These are phyloP conservation scores for Haplosporangium sp. DNA, from an alignment of 371 early-diverging fungal species.

Conservation along the genomic window DNA sequence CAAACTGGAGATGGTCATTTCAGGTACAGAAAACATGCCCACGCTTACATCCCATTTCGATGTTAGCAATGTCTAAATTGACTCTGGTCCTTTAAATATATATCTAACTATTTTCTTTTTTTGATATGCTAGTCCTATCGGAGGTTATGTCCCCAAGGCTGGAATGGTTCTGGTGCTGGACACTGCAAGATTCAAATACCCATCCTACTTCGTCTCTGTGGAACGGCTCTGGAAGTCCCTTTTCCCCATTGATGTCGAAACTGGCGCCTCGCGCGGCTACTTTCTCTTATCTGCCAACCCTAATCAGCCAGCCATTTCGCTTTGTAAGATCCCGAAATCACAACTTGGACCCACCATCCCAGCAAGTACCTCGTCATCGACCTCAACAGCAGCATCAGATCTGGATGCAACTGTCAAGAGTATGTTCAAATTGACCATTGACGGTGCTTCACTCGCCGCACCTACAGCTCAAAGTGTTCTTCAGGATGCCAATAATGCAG, in stretches of 20 bases:
- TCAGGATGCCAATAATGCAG: background rate
- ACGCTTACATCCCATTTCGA: background rate
- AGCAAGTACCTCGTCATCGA: background rate
- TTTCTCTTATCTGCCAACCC: constrained; percentile 72
- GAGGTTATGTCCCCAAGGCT: constrained; percentile 71
- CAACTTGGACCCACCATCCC: background rate
- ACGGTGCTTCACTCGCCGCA: background rate
- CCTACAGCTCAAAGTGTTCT: constrained; percentile 22
- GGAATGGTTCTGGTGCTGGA: constrained; percentile 86
- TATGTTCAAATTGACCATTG: constrained; percentile 11
- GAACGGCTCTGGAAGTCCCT: constrained; percentile 82
- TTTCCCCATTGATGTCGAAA: constrained; percentile 84
- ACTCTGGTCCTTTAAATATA: no score
- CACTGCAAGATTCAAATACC: constrained; percentile 89
- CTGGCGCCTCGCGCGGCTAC: constrained; percentile 86
- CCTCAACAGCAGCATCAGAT: background rate
- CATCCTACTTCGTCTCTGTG: constrained; percentile 80
- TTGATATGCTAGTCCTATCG: constrained; percentile 70
- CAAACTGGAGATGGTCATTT: constrained; percentile 86
- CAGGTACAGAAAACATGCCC: constrained; percentile 16
- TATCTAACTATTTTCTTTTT: no score
- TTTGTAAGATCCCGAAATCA: constrained; percentile 51
- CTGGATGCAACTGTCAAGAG: constrained; percentile 19
- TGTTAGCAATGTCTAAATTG: background rate
- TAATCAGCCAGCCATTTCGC: constrained; percentile 47